Evolutionary conservation across 106 monocot genomes (phyloP), one percentile per base, ranked within the genome.

Genomic region (Chionographis japonica): DNA sequence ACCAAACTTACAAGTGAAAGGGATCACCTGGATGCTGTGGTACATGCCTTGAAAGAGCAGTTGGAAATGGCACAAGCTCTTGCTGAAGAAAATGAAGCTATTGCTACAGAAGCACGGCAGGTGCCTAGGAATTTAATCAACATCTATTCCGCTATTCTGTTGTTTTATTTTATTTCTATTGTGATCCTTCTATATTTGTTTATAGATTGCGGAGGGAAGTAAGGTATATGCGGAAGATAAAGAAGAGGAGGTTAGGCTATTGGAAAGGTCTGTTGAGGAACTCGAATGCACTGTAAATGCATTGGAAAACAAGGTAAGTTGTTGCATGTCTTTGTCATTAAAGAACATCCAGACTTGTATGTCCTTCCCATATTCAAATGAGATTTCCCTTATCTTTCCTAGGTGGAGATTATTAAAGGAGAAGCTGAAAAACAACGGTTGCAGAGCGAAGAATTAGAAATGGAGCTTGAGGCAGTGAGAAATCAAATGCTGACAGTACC

Each of bases 261-360:
- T 97, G 61, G 97, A 97, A 73, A 89, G 74, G 41, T 92, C 97
- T 50, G 77, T 97, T 55, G 78, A 92, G 69, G 97, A 97, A 76
- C 89, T 97, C 65, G 97, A 97, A 72, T 77, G 67, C 60, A 97
- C 92, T 46, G 69, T 97, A 41, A 77, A 78, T 80, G 85, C 89
- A 63, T 73, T 97, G 70, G 89, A 97, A 81, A 87, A 81, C 60
- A 87, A 92, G 86, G 97, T 92, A 43, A 42, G 4, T 36, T 39
- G 0, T 10, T 3, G 9, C 8, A 54, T 17, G 14, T 67, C 7
- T 58, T 4, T 4, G 19, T 57, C 69, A 8, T 14, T 37, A 10
- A 41, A 2, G 2, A 11, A 4, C 18, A 41, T 65, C 52, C 35
- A 13, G 52, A 12, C 15, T 12, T 39, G 50, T 57, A 61, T n/a